Evolutionary conservation across 768 basidiomycete genomes (phyloP), one percentile per base, ranked within the genome.

Genomic region (Cystofilobasidium macerans): DNA sequence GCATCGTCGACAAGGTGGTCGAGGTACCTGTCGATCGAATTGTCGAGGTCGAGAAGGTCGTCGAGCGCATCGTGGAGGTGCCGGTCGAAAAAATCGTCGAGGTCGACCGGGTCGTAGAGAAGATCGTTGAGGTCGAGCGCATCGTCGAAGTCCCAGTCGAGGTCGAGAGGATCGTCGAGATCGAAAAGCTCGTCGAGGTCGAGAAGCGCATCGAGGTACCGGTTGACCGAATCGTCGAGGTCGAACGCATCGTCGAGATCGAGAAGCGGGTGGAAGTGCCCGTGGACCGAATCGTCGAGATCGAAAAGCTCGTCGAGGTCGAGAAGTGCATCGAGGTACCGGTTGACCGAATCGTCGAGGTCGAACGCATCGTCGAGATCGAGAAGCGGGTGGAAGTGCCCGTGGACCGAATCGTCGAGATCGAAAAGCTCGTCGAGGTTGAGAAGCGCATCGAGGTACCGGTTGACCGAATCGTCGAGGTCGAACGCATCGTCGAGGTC

Each of bases 391-490:
- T 68, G 9, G 68, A 69, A 57, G 58, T 53, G 43, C 42, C 43
- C 26, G 73, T 73, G 40, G 72, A 67, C 16, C 43, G 57, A 42
- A 35, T 63, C 13, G 61, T 66, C 36, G 47, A 65, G 62, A 57
- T 65, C 16, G 63, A 67, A 40, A 53, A 56, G 33, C 59, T 47
- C n/a, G 58, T 71, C 33, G 68, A 72, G 48, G 70, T 76, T 40
- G 71, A 72, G 58, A 71, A 72, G 64, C 67, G 65, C 20, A 69
- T 72, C 11, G 73, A 75, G 20, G 71, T 75, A 22, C 67, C 67
- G 16, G 74, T 76, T 16, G 72, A 73, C 38, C 71, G 71, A 62
- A 68, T 72, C 43, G 71, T 72, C 40, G 69, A 72, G 56, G 70
- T 76, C 43, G 62, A 63, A 24, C 43, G 32, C 24, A 36, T 56